Evolutionary conservation across 164 flowering plant species (phyloP).

Genomic region (Vitis cinerea): DNA sequence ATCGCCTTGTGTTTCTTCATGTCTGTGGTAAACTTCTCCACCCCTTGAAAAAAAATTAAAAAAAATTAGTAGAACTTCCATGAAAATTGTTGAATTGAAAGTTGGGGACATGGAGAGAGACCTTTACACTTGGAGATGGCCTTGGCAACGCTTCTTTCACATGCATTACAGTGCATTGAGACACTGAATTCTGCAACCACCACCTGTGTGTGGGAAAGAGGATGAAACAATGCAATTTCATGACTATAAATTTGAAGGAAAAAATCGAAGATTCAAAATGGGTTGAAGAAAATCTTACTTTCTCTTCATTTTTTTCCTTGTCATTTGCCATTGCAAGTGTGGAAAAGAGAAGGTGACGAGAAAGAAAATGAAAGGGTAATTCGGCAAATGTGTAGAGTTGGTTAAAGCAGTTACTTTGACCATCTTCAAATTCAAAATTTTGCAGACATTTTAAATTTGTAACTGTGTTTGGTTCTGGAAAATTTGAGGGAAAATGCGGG

Average conservation of each 20-base stretch:
- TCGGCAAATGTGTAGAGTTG: not conserved
- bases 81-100: not conserved
- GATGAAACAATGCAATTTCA: not conserved
- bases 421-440: no score
- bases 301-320: conserved; percentile 6
- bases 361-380: not conserved
- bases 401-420: not conserved
- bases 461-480: no score
- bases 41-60: conserved; percentile 35
- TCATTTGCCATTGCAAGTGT: not conserved
- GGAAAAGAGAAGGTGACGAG: not conserved
- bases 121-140: conserved; percentile 63
- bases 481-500: no score
- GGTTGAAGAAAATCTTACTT: conserved; percentile 7
- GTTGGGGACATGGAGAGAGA: conserved; percentile 2
- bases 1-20: conserved; percentile 50
- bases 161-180: conserved; percentile 74
- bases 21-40: conserved; percentile 60
- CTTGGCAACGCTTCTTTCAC: conserved; percentile 61
- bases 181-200: conserved; percentile 44
- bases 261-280: not conserved
- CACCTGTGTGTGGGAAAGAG: conserved; percentile 18
- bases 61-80: not conserved
- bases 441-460: no score
- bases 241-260: not conserved